Conservation (phyloP, 2,329 filamentous ascomycete genomes). For the Lojkania enalia region DNA sequence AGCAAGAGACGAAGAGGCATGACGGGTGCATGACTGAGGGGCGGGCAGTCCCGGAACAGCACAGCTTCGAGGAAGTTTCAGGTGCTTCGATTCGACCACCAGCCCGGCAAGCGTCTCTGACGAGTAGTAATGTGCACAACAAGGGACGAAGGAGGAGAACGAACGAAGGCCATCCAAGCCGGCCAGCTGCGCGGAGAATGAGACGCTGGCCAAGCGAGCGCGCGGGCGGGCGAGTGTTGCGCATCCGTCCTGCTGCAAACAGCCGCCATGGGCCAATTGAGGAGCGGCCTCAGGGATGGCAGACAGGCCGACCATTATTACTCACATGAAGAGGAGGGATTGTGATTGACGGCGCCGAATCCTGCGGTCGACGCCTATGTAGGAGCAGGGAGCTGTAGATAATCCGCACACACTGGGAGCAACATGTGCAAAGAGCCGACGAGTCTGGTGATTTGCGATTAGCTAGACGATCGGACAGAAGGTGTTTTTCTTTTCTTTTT, state of each 20-base stretch:
- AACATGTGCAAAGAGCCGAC: conserved; percentile 6
- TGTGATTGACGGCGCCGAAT: conserved; percentile 1
- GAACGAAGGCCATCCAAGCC: background rate
- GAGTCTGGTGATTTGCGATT: conserved; percentile 5
- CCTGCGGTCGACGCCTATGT: no score
- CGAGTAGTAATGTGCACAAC: background rate
- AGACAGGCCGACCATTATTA: no score
- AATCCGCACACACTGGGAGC: no score
- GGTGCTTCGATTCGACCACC: conserved; percentile 15
- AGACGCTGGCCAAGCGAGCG: conserved; percentile 16
- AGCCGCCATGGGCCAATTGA: conserved; percentile 17
- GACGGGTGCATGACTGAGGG: conserved; percentile 2
- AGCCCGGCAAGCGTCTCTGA: background rate
- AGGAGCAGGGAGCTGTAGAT: no score
- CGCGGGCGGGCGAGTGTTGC: conserved; percentile 22
- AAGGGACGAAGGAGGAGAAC: no score
- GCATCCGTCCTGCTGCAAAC: conserved; percentile 22
- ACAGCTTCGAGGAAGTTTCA: conserved; percentile 23
- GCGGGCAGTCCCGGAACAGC: conserved; percentile 32
- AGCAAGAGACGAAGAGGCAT: conserved; percentile 4
- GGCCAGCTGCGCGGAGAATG: conserved; percentile 10
- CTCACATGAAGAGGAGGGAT: conserved; percentile 15
- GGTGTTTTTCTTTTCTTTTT: conserved; percentile 8
- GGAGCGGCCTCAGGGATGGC: conserved; percentile 6
- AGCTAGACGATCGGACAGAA: conserved; percentile 3